Percentiles rank a stretch among this genome's conserved stretches.
These are phyloP conservation scores for Leishmania martiniquensis DNA, from an alignment of 208 protist genomes.

Conservation along the genomic window DNA sequence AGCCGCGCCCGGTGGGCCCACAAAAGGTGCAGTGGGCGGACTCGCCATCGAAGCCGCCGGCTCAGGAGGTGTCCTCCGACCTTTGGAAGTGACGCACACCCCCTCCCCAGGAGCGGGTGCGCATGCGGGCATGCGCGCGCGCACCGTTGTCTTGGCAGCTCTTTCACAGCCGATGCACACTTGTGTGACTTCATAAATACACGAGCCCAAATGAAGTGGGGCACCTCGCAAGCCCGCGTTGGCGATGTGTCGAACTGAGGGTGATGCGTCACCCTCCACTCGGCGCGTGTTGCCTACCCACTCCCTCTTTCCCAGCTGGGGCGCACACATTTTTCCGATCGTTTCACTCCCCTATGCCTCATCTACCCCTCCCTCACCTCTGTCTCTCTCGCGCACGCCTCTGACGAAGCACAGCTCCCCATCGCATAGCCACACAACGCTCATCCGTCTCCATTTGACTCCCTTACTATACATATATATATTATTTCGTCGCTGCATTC, in stretches of 20 bases:
- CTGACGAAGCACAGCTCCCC: background rate
- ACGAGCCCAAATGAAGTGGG: background rate
- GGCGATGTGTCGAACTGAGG: background rate
- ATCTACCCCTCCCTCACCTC: background rate
- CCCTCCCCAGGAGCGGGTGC: background rate
- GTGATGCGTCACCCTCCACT: background rate
- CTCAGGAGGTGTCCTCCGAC: conserved; percentile 28
- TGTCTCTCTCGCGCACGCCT: background rate
- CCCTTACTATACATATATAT: background rate
- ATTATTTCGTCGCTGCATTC: background rate
- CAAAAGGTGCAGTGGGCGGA: conserved; percentile 42
- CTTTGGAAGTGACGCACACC: conserved; percentile 32
- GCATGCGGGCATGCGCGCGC: background rate
- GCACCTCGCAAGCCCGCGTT: background rate
- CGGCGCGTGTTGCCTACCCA: background rate
- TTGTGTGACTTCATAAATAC: background rate
- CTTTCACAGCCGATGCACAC: background rate
- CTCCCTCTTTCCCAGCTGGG: background rate
- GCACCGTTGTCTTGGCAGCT: background rate
- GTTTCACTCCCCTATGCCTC: background rate
- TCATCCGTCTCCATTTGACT: background rate
- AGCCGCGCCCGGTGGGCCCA: conserved; percentile 60
- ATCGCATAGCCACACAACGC: background rate
- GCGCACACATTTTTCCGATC: background rate
- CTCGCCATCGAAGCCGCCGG: conserved; percentile 36